Evolutionary conservation across 2,329 filamentous ascomycete genomes (phyloP).

Genomic region (Pseudogymnoascus sp.): DNA sequence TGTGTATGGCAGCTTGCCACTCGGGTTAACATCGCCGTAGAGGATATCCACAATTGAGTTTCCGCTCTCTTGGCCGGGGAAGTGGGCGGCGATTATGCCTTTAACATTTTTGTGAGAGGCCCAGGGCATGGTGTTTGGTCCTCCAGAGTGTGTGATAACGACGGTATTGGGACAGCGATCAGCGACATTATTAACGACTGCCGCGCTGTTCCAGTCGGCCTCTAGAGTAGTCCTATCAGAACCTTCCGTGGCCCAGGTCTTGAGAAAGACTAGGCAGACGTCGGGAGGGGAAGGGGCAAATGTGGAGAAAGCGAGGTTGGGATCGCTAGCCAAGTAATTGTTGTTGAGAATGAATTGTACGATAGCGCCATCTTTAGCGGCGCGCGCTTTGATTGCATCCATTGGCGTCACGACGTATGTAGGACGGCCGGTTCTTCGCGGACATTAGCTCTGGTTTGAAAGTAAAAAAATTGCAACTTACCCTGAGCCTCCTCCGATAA

Average conservation of each 20-base stretch:
- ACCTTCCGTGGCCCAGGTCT: conserved; percentile 54
- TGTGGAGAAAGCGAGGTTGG: conserved; percentile 3
- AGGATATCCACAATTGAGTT: conserved; percentile 55
- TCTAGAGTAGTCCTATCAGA: conserved; percentile 17
- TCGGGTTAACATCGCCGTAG: conserved; percentile 52
- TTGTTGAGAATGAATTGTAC: conserved; percentile 18
- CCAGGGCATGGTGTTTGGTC: conserved; percentile 56
- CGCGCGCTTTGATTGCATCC: conserved; percentile 41
- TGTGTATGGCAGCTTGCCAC: conserved; percentile 42
- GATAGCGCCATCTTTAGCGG: conserved; percentile 10
- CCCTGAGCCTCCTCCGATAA: conserved; percentile 21
- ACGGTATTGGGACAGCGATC: conserved; percentile 50
- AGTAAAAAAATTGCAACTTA: background rate
- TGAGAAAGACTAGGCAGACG: conserved; percentile 54
- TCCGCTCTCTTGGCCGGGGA: conserved; percentile 54
- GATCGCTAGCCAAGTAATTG: background rate
- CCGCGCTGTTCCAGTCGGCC: conserved; percentile 17
- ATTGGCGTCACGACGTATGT: conserved; percentile 54
- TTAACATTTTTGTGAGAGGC: conserved; percentile 53
- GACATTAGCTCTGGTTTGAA: background rate
- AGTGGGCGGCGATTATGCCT: conserved; percentile 51
- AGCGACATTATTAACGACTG: conserved; percentile 36
- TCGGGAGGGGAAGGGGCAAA: conserved; percentile 18
- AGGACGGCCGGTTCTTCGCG: conserved; percentile 43
- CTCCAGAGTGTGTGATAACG: conserved; percentile 58